Percentiles rank a stretch among this genome's conserved stretches.
phyloP scores from a whole-genome alignment of 176 grass and related monocot species.

The Oryza meyeriana region DNA sequence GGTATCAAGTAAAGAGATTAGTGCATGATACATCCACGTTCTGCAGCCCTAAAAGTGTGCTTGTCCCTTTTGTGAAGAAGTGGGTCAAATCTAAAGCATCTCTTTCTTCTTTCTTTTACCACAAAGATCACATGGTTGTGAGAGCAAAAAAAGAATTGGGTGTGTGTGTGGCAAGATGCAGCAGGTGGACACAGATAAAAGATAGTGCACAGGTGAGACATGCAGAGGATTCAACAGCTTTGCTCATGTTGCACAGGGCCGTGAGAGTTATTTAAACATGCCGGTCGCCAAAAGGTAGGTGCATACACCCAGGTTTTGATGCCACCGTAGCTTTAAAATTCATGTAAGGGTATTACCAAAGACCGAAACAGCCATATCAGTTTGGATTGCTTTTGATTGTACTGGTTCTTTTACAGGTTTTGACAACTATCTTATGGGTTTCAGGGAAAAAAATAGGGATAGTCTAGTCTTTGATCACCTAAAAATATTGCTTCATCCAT shows the following conservation, averaged over 20 bases:
- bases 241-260: conserved; percentile 23
- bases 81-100: conserved; percentile 44
- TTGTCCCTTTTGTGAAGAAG: conserved; percentile 10
- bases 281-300: conserved; percentile 31
- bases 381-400: neutral
- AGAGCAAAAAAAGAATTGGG: neutral
- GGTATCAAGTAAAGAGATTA: conserved; percentile 26
- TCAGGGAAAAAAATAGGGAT: neutral
- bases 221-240: neutral
- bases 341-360: neutral
- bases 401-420: neutral
- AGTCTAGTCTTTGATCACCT: too few relatives aligned
- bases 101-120: conserved; percentile 4
- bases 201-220: neutral
- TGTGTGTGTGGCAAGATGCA: neutral
- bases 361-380: neutral
- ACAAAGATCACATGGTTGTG: conserved; percentile 44
- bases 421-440: neutral
- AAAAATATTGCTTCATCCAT: too few relatives aligned
- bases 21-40: conserved; percentile 30
- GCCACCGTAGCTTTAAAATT: neutral
- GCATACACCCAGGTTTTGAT: neutral
- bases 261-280: neutral
- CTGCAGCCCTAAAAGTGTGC: conserved; percentile 21
- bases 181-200: neutral